Evolutionary conservation across 169 alveolate species (phyloP).

Genomic region (Hepatocystis sp.): DNA sequence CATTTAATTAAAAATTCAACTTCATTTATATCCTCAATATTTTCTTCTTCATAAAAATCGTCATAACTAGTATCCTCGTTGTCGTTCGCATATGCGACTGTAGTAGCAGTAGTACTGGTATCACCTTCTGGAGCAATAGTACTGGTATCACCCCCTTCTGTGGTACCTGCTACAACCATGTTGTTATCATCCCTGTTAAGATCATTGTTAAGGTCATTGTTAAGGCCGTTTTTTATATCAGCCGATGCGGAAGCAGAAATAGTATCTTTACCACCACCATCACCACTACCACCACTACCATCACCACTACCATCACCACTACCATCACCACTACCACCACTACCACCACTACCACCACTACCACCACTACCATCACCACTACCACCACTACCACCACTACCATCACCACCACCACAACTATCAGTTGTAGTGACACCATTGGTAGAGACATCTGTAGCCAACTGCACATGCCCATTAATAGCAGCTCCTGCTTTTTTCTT

Average conservation of each 20-base stretch:
- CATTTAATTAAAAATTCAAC: conserved; percentile 90
- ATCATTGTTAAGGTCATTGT: neutral
- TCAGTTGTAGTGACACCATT: neutral
- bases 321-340: neutral
- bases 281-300: neutral
- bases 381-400: neutral
- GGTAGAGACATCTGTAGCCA: neutral
- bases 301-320: neutral
- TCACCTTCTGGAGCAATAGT: neutral
- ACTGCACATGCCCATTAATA: neutral
- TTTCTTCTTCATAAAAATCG: conserved; percentile 72
- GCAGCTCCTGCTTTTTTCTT: neutral
- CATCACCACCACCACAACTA: neutral
- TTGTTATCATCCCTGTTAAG: neutral
- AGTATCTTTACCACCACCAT: too few relatives aligned
- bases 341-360: neutral
- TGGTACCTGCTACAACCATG: neutral
- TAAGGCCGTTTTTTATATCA: neutral
- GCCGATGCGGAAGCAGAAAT: neutral
- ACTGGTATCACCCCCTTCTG: neutral
- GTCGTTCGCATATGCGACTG: too few relatives aligned
- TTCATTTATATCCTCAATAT: conserved; percentile 58
- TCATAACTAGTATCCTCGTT: conserved; percentile 34
- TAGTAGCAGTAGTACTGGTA: neutral
- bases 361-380: neutral